Conservation (phyloP, 495 filamentous ascomycete genomes). For the Aspergillus bridgeri region DNA sequence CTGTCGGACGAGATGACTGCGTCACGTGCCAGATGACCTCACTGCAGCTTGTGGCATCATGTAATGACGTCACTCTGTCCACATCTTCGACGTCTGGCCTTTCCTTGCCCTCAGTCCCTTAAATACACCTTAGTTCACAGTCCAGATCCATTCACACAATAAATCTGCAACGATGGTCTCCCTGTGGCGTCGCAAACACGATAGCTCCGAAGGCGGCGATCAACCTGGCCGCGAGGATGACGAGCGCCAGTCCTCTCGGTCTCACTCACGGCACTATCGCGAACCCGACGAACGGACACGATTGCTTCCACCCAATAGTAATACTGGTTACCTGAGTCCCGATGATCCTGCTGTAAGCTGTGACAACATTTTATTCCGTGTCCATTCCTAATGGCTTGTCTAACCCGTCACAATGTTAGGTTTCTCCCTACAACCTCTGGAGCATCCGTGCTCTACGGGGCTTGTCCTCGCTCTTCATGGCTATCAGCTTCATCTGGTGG, state of each 20-base stretch:
- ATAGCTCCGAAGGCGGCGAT: conserved; percentile 18
- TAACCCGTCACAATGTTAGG: conserved; percentile 40
- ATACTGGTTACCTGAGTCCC: conserved; percentile 71
- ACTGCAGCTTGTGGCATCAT: not conserved
- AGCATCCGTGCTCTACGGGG: conserved; percentile 74
- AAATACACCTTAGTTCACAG: not conserved
- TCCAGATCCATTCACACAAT: not conserved
- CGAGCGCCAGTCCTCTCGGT: not conserved
- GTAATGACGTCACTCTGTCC: not conserved
- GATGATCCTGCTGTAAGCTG: conserved; percentile 83
- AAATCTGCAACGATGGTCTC: conserved; percentile 33
- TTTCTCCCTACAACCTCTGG: conserved; percentile 95
- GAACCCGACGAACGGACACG: conserved; percentile 70
- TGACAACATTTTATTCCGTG: not conserved
- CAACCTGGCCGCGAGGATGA: conserved; percentile 23
- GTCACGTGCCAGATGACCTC: not conserved
- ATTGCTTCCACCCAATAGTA: conserved; percentile 60
- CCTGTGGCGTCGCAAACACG: conserved; percentile 39
- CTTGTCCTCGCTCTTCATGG: conserved; percentile 68
- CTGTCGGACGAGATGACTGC: not conserved
- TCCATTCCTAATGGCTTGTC: not conserved
- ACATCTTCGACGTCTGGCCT: not conserved
- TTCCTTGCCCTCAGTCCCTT: not conserved
- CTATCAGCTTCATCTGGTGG: conserved; percentile 86
- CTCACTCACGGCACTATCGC: conserved; percentile 1